Base-by-base conservation (phyloP, 1,139 yeast species). In the Yamadazyma friedrichii region DNA sequence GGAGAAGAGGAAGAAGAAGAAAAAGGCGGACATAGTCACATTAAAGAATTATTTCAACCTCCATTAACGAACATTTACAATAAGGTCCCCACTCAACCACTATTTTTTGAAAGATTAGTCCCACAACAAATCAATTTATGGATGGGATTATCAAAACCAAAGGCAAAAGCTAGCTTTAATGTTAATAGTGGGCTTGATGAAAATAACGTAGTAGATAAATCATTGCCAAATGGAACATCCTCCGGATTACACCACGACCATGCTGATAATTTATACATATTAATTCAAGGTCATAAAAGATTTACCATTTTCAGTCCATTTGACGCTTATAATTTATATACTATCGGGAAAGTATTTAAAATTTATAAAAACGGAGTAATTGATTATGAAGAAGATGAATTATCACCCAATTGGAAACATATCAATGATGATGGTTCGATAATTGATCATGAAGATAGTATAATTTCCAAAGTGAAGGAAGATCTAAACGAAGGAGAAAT, bases 171-270 rank as follows among this genome's bases (percentile, higher is more conserved):
- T n/a, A 17, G 2, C 24, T 6, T 20, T 20, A 20, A 20, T 20
- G 8, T 20, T 20, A 20, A 20, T 20, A 5, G 8, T 20, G 15
- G 33, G 3, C 4, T 9, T 15, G 28, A 39, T 3, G 42, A 56
- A 13, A 56, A 39, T 6, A 12, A 65, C 28, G 56, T 80, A 2
- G 11, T 34, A 6, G 86, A 84, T 0, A 74, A 76, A 47, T 63
- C 62, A 16, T 58, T 81, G 2, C 81, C 85, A 1, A 59, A 59
- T 1, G 85, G 84, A 1, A 67, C 81, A 0, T 82, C 88, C 0
- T 81, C 89, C 0, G 93, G 93, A 0, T 61, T 84, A n/a, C 93
- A 84, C 52, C 93, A 84, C 55, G 93, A 84, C 55, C 89, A 84
- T 58, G 86, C 91, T 1, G 89, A 84, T 54, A 84, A 84, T 52